A percentile compares a stretch with the other conserved stretches of the same genome.
phyloP scores from a whole-genome alignment of 805 yeast species.

The Millerago galiae region DNA sequence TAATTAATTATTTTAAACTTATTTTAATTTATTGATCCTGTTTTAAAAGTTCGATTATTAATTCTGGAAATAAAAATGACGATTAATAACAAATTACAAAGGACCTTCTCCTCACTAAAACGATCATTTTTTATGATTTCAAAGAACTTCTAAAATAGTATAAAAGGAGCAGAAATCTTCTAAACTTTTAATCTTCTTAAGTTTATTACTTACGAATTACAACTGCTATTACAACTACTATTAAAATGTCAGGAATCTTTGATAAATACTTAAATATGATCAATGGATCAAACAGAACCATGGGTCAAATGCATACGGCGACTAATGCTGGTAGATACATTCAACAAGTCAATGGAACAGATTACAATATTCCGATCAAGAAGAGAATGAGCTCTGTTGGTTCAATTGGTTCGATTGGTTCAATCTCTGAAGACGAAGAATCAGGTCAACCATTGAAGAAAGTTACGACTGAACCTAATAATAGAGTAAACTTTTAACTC shows the following conservation, averaged over 20 bases:
- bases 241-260: conserved; percentile 27
- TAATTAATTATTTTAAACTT: no score
- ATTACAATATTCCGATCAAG: conserved; percentile 16
- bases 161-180: no score
- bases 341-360: conserved; percentile 14
- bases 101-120: no score
- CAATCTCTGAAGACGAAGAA: conserved; percentile 5
- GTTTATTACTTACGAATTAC: not conserved
- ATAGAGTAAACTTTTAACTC: conserved; percentile 13
- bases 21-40: no score
- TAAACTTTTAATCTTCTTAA: not conserved
- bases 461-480: conserved; percentile 11
- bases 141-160: no score
- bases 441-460: conserved; percentile 2
- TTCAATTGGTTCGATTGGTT: conserved; percentile 5
- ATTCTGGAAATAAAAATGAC: no score
- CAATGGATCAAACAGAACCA: conserved; percentile 14
- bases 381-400: conserved; percentile 17
- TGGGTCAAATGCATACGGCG: conserved; percentile 18
- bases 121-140: no score
- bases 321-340: conserved; percentile 16
- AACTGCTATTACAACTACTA: conserved; percentile 1
- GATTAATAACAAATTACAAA: no score
- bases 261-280: conserved; percentile 23
- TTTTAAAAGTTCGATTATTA: no score